Evolutionary conservation across 192 early-diverging fungal genomes (phyloP).

Genomic region (Dimargaris verticillata): DNA sequence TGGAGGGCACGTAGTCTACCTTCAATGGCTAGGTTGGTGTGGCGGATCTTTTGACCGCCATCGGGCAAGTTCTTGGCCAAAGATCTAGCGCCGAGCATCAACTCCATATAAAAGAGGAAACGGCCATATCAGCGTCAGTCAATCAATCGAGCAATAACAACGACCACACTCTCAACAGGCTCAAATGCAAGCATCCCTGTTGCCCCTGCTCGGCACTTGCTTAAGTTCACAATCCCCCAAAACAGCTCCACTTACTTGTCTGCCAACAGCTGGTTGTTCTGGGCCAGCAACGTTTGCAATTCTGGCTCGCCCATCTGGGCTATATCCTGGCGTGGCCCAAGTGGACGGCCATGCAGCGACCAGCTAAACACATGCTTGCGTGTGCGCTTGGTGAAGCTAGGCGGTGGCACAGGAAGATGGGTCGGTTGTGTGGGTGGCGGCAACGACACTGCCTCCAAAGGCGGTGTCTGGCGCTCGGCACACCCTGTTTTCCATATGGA

Average conservation of each 20-base stretch:
- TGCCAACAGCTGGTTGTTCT: neutral
- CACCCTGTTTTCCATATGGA: too few species aligned
- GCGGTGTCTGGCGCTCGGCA: too few species aligned
- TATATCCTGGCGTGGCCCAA: constrained; percentile 2
- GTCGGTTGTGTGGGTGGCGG: too few species aligned
- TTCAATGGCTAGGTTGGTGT: neutral
- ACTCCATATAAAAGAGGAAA: too few species aligned
- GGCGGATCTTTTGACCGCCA: neutral
- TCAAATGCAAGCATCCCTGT: neutral
- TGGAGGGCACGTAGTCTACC: neutral
- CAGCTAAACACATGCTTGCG: constrained; percentile 11
- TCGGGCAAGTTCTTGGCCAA: neutral
- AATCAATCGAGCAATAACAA: neutral
- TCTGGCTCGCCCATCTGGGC: neutral
- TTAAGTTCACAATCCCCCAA: neutral
- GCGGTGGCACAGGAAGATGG: too few species aligned
- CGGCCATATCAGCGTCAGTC: neutral
- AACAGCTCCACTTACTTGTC: neutral
- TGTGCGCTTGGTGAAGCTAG: neutral
- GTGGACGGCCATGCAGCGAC: neutral
- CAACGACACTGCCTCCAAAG: too few species aligned
- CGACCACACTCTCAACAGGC: neutral
- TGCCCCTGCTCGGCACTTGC: neutral
- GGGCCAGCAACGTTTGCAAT: neutral
- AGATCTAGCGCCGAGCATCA: neutral